Percentiles rank a stretch among this genome's conserved stretches.
phyloP scores from a whole-genome alignment of 1,284 basidiomycete genomes.

The Ceratobasidium papillatum region DNA sequence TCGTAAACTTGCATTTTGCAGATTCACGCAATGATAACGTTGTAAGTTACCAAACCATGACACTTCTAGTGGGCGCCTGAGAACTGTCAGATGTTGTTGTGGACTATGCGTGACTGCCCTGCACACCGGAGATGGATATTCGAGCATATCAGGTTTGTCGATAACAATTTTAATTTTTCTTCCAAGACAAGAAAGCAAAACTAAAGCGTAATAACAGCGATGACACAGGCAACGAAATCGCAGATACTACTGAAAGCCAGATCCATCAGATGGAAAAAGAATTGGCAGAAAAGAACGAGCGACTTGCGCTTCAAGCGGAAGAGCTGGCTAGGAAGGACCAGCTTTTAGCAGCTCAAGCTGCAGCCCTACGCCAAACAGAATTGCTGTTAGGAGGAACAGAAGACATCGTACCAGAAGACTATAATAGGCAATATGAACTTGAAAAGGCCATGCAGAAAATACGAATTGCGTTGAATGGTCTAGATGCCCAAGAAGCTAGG shows the following conservation, averaged over 20 bases:
- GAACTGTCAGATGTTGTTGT: not conserved
- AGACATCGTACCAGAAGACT: not conserved
- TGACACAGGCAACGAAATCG: conserved; percentile 9
- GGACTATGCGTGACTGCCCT: not conserved
- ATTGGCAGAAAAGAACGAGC: not conserved
- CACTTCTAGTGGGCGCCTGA: not conserved
- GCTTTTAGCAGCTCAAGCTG: not conserved
- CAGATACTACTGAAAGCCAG: conserved; percentile 3
- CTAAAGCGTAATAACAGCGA: conserved; percentile 2
- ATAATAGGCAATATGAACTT: not conserved
- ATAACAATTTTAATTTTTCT: too few relatives aligned
- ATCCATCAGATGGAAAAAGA: not conserved
- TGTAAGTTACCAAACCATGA: not conserved
- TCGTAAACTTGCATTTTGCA: not conserved
- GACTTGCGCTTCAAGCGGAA: conserved; percentile 2
- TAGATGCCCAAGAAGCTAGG: not conserved
- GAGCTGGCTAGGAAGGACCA: conserved; percentile 14
- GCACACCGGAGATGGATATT: not conserved
- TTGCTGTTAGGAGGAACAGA: not conserved
- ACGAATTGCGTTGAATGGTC: not conserved
- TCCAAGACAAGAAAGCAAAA: not conserved
- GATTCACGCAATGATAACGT: not conserved
- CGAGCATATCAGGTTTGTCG: conserved; percentile 1
- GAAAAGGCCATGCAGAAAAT: not conserved
- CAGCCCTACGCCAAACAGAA: not conserved